These are phyloP conservation scores for Stachybotrys chartarum DNA, from an alignment of 2,329 filamentous ascomycete species.

Conservation along the genomic window DNA sequence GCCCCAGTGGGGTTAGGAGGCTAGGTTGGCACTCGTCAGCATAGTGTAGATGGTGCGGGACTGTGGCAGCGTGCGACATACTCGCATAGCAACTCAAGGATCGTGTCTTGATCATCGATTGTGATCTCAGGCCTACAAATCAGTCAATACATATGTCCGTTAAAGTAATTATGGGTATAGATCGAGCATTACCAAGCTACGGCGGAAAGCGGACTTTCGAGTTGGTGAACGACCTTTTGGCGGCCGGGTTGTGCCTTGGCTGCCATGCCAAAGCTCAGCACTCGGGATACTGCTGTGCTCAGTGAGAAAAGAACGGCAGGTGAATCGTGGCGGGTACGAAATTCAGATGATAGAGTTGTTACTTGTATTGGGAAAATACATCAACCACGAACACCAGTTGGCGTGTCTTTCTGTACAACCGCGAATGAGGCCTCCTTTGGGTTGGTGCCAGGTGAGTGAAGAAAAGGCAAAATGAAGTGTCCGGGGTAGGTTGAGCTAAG, in stretches of 20 bases:
- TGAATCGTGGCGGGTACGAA: too few species aligned
- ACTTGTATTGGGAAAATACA: too few species aligned
- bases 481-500: too few species aligned
- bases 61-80: slow-evolving; percentile 24
- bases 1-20: slow-evolving; percentile 55
- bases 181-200: slow-evolving; percentile 46
- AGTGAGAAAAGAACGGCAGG: too few species aligned
- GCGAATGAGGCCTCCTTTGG: too few species aligned
- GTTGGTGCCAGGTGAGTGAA: too few species aligned
- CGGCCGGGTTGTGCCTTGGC: slow-evolving; percentile 17
- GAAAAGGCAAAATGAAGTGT: too few species aligned
- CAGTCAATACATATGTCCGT: not conserved
- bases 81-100: slow-evolving; percentile 62
- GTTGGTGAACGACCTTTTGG: slow-evolving; percentile 55
- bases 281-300: too few species aligned
- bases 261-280: slow-evolving; percentile 14
- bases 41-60: not conserved
- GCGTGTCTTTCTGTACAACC: too few species aligned
- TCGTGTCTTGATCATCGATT: slow-evolving; percentile 51
- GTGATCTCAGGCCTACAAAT: slow-evolving; percentile 52
- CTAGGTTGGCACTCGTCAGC: slow-evolving; percentile 26
- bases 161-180: not conserved
- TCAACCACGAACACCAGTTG: too few species aligned
- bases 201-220: slow-evolving; percentile 58
- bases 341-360: too few species aligned